Evolutionary conservation across 768 basidiomycete genomes (phyloP).

Genomic region (Trametes meyenii): DNA sequence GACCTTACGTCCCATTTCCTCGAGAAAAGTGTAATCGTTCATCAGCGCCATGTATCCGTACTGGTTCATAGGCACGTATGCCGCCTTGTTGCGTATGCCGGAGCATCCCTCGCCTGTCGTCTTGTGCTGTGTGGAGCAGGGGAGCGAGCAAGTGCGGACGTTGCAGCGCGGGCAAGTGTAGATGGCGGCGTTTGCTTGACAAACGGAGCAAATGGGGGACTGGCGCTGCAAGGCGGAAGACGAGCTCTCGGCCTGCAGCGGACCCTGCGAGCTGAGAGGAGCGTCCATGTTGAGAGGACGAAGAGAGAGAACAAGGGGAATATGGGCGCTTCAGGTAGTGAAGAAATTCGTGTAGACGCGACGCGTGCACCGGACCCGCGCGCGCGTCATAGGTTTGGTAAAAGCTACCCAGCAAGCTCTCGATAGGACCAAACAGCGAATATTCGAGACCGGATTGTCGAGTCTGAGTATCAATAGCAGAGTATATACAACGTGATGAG

Average conservation of each 20-base stretch:
- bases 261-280: neutral
- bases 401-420: too few relatives aligned
- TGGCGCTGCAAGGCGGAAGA: constrained; percentile 23
- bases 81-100: constrained; percentile 72
- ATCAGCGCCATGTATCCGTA: constrained; percentile 88
- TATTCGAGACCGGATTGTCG: too few relatives aligned
- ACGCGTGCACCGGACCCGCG: constrained; percentile 2
- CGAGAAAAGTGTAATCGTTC: constrained; percentile 86
- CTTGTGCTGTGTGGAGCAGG: constrained; percentile 75
- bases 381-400: neutral
- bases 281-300: constrained; percentile 1
- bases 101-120: constrained; percentile 54
- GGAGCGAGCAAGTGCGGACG: constrained; percentile 70
- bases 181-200: constrained; percentile 49
- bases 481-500: too few relatives aligned
- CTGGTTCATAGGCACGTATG: constrained; percentile 78
- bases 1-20: constrained; percentile 79
- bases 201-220: constrained; percentile 49
- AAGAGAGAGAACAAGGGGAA: neutral
- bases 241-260: constrained; percentile 19
- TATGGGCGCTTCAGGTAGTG: neutral
- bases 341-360: constrained; percentile 1
- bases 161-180: constrained; percentile 84
- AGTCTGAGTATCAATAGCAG: too few relatives aligned
- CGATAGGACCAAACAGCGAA: too few relatives aligned